A percentile compares a stretch with the other conserved stretches of the same genome.
These are phyloP conservation scores for Ustilago cynodontis DNA, from an alignment of 1,284 basidiomycete genomes.

Conservation along the genomic window DNA sequence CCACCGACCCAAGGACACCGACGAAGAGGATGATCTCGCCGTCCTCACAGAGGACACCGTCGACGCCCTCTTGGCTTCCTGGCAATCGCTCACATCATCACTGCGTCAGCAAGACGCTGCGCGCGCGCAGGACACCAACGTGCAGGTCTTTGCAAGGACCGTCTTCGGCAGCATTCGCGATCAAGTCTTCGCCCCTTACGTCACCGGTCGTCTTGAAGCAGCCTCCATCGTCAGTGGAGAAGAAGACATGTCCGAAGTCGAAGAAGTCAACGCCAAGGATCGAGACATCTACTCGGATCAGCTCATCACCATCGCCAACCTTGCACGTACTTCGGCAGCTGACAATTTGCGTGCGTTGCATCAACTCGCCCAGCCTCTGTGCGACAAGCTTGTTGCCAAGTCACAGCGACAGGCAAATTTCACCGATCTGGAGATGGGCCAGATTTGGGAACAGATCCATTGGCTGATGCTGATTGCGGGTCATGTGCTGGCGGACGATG, in stretches of 20 bases:
- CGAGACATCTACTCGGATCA: conserved; percentile 62
- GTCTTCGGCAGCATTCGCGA: conserved; percentile 52
- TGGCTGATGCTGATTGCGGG: conserved; percentile 62
- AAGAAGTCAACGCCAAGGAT: conserved; percentile 54
- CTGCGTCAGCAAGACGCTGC: conserved; percentile 30
- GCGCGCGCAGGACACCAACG: conserved; percentile 25
- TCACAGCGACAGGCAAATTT: conserved; percentile 28
- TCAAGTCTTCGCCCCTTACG: conserved; percentile 59
- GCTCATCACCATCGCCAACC: conserved; percentile 56
- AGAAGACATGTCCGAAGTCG: conserved; percentile 52
- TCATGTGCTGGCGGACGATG: conserved; percentile 58
- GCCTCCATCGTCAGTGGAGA: conserved; percentile 30
- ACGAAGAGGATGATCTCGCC: conserved; percentile 56
- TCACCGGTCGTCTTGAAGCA: conserved; percentile 54
- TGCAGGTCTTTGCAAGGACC: conserved; percentile 34
- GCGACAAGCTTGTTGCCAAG: conserved; percentile 42
- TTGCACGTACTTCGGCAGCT: conserved; percentile 50
- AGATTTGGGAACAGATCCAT: conserved; percentile 64
- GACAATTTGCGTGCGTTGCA: conserved; percentile 32
- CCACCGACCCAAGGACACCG: conserved; percentile 34
- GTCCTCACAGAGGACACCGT: conserved; percentile 53
- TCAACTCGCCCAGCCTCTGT: conserved; percentile 37
- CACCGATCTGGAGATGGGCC: conserved; percentile 36
- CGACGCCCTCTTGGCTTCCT: conserved; percentile 47
- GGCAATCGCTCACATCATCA: conserved; percentile 38